Conservation (phyloP, 2,329 filamentous ascomycete genomes). For the Pseudocercospora vitis region DNA sequence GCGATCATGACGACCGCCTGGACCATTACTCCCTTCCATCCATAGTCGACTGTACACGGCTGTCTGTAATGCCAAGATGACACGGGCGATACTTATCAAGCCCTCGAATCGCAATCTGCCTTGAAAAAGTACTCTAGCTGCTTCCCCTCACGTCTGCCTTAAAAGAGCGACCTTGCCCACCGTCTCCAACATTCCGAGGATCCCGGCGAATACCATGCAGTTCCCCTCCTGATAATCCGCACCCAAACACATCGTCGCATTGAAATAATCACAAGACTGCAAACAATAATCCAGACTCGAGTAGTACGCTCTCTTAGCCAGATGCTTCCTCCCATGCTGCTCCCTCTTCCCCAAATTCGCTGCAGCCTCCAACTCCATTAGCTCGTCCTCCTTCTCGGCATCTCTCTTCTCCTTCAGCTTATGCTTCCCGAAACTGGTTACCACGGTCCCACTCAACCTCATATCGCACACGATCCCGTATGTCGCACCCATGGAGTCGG, state of each 20-base stretch:
- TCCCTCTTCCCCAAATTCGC: background rate
- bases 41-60: background rate
- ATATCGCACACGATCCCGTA: constrained; percentile 10
- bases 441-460: constrained; percentile 9
- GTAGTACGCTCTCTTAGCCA: background rate
- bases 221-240: background rate
- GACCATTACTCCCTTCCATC: background rate
- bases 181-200: constrained; percentile 5
- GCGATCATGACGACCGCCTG: background rate
- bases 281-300: constrained; percentile 12
- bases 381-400: background rate
- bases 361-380: too few relatives aligned
- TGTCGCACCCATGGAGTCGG: background rate
- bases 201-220: background rate
- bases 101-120: background rate
- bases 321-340: background rate
- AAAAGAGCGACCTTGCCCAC: constrained; percentile 9
- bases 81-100: background rate
- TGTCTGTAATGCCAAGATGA: background rate
- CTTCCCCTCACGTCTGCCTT: background rate
- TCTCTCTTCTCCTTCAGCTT: background rate
- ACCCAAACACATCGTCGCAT: constrained; percentile 2
- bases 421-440: constrained; percentile 7
- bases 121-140: background rate
- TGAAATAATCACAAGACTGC: constrained; percentile 11